Base-by-base conservation (phyloP, 805 yeast genomes). In the Pichia californica region DNA sequence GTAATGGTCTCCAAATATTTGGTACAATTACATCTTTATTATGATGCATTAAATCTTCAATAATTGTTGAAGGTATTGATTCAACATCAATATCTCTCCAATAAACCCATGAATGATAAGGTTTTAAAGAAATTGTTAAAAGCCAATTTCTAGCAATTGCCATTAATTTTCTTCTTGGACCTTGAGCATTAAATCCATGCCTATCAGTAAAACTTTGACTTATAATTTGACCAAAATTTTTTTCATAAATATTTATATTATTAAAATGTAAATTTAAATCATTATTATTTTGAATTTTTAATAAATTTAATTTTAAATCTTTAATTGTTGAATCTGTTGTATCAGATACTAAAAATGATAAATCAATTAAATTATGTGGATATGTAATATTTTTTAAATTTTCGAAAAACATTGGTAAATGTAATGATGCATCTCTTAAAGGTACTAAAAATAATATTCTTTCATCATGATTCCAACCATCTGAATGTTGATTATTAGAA, bases 41-140 rank as follows among this genome's bases (percentile, higher is more conserved):
- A 63, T 88, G 96, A 55, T 78, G 83, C 97, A 91, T 91, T 54
- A 89, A 69, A 63, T 89, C 97, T 63, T 89, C 96, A 48, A 89
- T 63, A 49, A 89, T 77, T 1, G 96, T 81, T 1, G 81, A 72
- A 4, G 96, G 95, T 28, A 83, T 79, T 0, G 89, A 80, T 61
- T 89, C 96, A n/a, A 91, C 95, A 63, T 91, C 98, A 11, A 93
- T 96, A 67, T 91, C 98, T 63, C 98, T 73, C 98, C 98, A 91
- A 62, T 89, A 88, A 7, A 91, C 96, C 84, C 89, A 88, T 7
- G 95, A 80, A 61, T 91, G 98, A 61, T 91, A 81, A 1, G 98
- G 97, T 60, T 80, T 82, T 38, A 91, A 63, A 1, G 96, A 94
- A 6, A 83, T 88, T 1, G 91, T 69, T 59, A 88, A 76, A 33